Base-by-base conservation (phyloP, 2,329 filamentous ascomycete genomes). In the Hypomyces perniciosus region DNA sequence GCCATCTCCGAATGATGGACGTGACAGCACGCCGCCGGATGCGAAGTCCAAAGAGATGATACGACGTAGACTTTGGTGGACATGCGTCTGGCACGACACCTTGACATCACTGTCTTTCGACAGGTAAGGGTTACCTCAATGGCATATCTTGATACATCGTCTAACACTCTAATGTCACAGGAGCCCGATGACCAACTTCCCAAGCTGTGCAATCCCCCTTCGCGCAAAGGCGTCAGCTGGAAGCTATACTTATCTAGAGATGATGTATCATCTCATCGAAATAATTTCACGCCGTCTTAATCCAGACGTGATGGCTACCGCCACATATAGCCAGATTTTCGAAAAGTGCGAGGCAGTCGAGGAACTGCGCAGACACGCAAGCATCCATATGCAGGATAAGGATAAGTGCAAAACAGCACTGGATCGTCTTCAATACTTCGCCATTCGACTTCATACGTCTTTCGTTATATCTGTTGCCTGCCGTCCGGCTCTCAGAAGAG, bases 401-500 rank as follows among this genome's bases (percentile, higher is more conserved):
- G 80, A 83, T 30, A 72, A 74, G n/a, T 84, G 81, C 69, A 83
- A 81, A 58, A 82, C 80, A 1, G 79, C 80, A 0, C 68, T 84
- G 31, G 80, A 85, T 61, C 74, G 81, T 12, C 69, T 85, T 0
- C 82, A 85, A 55, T 76, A 84, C 60, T 85, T 79, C 56, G 82
- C 80, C 33, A 77, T 84, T 44, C 76, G 79, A n/a, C 71, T 85
- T 1, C 82, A 85, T 60, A 84, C 80, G 0, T 79, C 81, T 2
- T 85, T 84, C 57, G 78, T 84, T 42, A 76, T 85, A 20, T 85
- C 81, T 0, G 82, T 85, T 2, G 79, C 81, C 56, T 85, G 82
- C 57, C 77, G 82, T 1, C 81, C 82, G 0, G 80, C 81, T 1
- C 72, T 85, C 29, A 74, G 79, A 28, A 72, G 80, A 38, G 75